A percentile compares a stretch with the other conserved stretches of the same genome.
These are phyloP conservation scores for Paraleonurus japonicus DNA, from an alignment of 257 asterid genomes.

Conservation along the genomic window DNA sequence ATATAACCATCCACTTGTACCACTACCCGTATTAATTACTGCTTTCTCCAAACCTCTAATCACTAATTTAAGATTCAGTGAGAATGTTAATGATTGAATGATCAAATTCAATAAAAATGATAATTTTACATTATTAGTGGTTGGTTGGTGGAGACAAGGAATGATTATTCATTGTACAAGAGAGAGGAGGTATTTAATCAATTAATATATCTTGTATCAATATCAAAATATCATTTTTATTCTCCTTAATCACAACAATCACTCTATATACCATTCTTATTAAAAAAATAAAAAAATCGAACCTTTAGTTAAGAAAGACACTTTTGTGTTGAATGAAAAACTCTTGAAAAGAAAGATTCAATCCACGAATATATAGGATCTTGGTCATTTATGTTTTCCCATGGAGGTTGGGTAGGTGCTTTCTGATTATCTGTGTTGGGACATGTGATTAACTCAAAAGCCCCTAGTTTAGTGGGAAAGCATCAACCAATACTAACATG, in stretches of 20 bases:
- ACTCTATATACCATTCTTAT: too few relatives aligned
- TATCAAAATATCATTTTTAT: too few relatives aligned
- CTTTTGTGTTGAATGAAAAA: neutral
- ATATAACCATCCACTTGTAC: neutral
- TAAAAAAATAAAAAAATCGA: too few relatives aligned
- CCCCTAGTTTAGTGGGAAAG: conserved; percentile 23
- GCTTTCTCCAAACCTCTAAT: too few relatives aligned
- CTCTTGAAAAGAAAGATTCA: neutral
- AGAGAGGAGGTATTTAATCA: too few relatives aligned
- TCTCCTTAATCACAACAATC: neutral
- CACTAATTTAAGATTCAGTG: neutral
- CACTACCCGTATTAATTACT: neutral
- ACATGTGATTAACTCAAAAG: conserved; percentile 11
- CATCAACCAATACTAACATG: conserved; percentile 15
- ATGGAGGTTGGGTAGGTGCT: neutral
- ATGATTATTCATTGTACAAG: too few relatives aligned
- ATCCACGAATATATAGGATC: conserved; percentile 13
- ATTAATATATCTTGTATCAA: too few relatives aligned
- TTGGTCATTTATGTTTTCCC: neutral
- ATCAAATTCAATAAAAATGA: too few relatives aligned
- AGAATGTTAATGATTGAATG: neutral
- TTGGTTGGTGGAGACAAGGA: too few relatives aligned
- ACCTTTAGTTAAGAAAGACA: neutral
- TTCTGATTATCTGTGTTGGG: neutral
- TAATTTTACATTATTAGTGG: neutral